These are phyloP conservation scores for Fistulinella prunicolor DNA, from an alignment of 768 basidiomycete genomes.

Conservation along the genomic window DNA sequence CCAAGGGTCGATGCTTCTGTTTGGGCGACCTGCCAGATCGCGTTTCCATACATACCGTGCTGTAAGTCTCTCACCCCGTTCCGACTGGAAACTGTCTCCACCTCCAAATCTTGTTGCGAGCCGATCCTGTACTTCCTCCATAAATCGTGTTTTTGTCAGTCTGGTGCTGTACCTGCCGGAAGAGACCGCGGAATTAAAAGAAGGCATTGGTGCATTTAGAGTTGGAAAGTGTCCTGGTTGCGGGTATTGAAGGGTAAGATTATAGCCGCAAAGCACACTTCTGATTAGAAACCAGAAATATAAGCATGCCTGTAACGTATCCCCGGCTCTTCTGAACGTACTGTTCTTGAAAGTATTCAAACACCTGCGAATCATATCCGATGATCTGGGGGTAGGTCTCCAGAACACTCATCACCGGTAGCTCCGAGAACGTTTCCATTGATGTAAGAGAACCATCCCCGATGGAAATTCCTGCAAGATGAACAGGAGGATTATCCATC, in stretches of 20 bases:
- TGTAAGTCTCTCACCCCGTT: constrained; percentile 21
- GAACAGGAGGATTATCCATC: constrained; percentile 60
- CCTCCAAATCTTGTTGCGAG: constrained; percentile 8
- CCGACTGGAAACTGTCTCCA: constrained; percentile 13
- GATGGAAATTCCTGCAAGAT: constrained; percentile 61
- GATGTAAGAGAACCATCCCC: constrained; percentile 61
- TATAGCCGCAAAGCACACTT: constrained; percentile 58
- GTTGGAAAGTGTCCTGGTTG: constrained; percentile 51
- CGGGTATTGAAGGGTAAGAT: constrained; percentile 67
- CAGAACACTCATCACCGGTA: constrained; percentile 58
- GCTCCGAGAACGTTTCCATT: constrained; percentile 44
- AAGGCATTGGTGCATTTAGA: background rate
- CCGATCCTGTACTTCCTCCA: constrained; percentile 12
- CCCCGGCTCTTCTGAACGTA: constrained; percentile 32
- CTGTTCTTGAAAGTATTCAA: constrained; percentile 67
- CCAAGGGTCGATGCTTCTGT: constrained; percentile 58
- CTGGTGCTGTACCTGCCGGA: background rate
- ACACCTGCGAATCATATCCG: constrained; percentile 65
- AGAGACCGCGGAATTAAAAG: fast-evolving
- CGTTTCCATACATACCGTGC: constrained; percentile 38
- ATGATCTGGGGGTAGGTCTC: constrained; percentile 76
- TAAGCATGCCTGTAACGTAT: background rate
- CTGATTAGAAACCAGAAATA: constrained; percentile 31
- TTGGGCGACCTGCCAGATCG: constrained; percentile 47
- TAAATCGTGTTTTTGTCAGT: constrained; percentile 7